Percentiles rank a stretch among this genome's conserved stretches.
Conservation (phyloP, 2,329 filamentous ascomycete genomes). For the Colletotrichum ledebouriae region DNA sequence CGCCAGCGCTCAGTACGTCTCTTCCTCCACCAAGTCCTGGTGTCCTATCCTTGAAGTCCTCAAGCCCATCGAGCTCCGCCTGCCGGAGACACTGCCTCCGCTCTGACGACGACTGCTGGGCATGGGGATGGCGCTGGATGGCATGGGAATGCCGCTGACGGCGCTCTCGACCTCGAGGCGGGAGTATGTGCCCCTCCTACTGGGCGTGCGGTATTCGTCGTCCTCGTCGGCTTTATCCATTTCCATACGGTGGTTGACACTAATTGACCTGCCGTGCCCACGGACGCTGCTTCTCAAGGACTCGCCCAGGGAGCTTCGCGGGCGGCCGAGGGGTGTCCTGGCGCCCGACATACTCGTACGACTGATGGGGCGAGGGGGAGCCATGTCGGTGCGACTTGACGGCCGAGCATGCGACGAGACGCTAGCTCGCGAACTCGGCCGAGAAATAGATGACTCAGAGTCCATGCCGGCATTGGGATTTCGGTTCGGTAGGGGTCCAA, state of each 20-base stretch:
- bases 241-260: slow-evolving; percentile 66
- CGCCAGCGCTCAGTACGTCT: slow-evolving; percentile 63
- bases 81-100: slow-evolving; percentile 46
- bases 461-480: slow-evolving; percentile 59
- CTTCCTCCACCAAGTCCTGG: slow-evolving; percentile 64
- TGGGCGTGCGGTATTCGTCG: slow-evolving; percentile 63
- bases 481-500: slow-evolving; percentile 72
- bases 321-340: slow-evolving; percentile 76
- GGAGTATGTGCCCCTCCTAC: slow-evolving; percentile 67
- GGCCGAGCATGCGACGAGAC: slow-evolving; percentile 68
- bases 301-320: slow-evolving; percentile 73
- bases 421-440: slow-evolving; percentile 81
- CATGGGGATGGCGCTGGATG: slow-evolving; percentile 62
- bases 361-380: slow-evolving; percentile 72
- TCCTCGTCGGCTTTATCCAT: slow-evolving; percentile 61
- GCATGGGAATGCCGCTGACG: slow-evolving; percentile 56
- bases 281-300: slow-evolving; percentile 61
- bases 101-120: slow-evolving; percentile 60
- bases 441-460: slow-evolving; percentile 63
- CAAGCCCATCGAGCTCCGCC: slow-evolving; percentile 55
- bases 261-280: slow-evolving; percentile 64
- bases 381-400: slow-evolving; percentile 67
- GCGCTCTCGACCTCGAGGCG: slow-evolving; percentile 59
- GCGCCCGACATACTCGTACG: slow-evolving; percentile 72
- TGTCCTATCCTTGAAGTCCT: slow-evolving; percentile 45